Evolutionary conservation across 768 basidiomycete genomes (phyloP).

Genomic region (Termitomyces sp.): DNA sequence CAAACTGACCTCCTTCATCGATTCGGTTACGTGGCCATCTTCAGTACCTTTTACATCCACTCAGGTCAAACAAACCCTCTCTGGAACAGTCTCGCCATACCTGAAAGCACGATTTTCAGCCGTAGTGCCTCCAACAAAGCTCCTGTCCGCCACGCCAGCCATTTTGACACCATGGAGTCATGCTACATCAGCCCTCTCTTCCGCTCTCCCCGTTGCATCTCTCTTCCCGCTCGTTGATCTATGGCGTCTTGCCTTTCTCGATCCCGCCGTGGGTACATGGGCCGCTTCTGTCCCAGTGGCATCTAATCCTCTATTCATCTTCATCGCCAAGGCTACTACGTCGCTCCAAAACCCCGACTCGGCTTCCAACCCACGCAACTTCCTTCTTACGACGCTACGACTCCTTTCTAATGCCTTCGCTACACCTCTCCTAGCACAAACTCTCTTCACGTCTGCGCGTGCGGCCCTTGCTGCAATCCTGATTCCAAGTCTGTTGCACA

Average conservation of each 20-base stretch:
- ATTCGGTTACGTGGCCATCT: constrained; percentile 35
- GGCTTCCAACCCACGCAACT: constrained; percentile 40
- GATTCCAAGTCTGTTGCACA: constrained; percentile 62
- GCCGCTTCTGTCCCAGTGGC: constrained; percentile 26
- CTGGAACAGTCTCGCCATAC: constrained; percentile 50
- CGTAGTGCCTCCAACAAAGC: constrained; percentile 12
- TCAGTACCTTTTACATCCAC: constrained; percentile 22
- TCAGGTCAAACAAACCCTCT: constrained; percentile 47
- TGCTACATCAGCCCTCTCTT: constrained; percentile 36
- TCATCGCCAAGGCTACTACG: constrained; percentile 36
- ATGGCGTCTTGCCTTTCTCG: constrained; percentile 74
- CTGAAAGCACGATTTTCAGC: constrained; percentile 54
- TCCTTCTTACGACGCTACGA: constrained; percentile 60
- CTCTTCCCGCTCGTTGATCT: constrained; percentile 83
- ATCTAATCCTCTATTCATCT: constrained; percentile 36
- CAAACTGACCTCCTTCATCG: constrained; percentile 64
- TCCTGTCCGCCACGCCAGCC: constrained; percentile 28
- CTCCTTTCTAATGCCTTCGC: constrained; percentile 68
- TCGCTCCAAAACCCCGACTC: background rate
- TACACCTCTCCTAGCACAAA: constrained; percentile 37
- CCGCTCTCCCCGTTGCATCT: constrained; percentile 43
- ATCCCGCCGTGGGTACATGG: constrained; percentile 53
- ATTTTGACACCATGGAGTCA: constrained; percentile 45
- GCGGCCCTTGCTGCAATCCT: constrained; percentile 46
- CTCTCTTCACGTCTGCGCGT: constrained; percentile 28